Base-by-base conservation (phyloP, 306 rosid species). In the Vigna reflexopilosa region DNA sequence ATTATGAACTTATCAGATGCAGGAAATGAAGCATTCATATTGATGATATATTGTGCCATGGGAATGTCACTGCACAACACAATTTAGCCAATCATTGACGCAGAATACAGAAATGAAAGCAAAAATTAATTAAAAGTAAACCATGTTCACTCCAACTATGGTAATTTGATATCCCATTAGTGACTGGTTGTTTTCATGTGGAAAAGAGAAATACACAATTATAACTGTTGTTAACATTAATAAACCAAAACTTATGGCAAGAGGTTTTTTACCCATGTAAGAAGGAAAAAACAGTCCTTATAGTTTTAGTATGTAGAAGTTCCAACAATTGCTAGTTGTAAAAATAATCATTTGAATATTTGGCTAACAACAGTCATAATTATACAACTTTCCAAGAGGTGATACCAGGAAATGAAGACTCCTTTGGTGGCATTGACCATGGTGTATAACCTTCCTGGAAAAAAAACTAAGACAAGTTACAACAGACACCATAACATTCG, bases 31-130 rank as follows among this genome's bases (percentile, higher is more conserved):
- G 89, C 88, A 70, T 95, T 89, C 88, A 87, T 73, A 70, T 86
- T 89, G 88, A 92, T 88, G 83, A 95, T 91, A 86, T 92, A 95
- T 44, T 95, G 98, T 0, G 96, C 96, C 98, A 95, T 95, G 14
- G 98, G 97, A 80, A 92, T 51, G 81, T 95, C 98, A 77, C 98
- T 94, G 95, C 88, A 80, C 58, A 58, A 85, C 34, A 38, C 61
- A 65, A 83, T 20, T 15, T 70, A 14, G 40, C 50, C 32, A 22
- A 32, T 52, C 10, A 61, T 28, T 28, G 42, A 26, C 40, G 73
- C 67, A 72, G 36, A 38, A 17, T 45, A 55, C 64, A 76, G 26
- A 61, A 51, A 12, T 57, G 30, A 67, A 45, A 69, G 42, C 34
- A 22, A 55, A 62, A 14, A 11, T 4, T 8, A 45, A 34, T 40